Base-by-base conservation (phyloP, 805 yeast species). In the Candida jianshihensis region DNA sequence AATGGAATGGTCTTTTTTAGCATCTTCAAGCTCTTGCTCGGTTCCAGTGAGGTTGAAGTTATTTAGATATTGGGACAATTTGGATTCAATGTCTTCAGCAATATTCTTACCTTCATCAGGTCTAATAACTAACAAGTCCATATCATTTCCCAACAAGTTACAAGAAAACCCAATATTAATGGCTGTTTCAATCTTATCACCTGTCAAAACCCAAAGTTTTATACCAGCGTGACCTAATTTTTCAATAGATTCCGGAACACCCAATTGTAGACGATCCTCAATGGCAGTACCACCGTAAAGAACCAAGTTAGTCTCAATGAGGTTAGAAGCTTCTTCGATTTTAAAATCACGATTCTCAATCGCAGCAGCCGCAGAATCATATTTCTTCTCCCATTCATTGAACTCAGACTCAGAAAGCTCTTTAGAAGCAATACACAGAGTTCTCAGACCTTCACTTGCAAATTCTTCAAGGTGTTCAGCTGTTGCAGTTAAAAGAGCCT, bases 101-200 rank as follows among this genome's bases (percentile, higher is more conserved):
- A 62, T 63, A 1, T 29, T 24, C 9, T 16, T 18, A 18, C 19
- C 31, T 7, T 29, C 31, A 13, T 29, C 31, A 13, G 63, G 53
- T 12, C 71, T 63, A 31, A 92, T 62, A 14, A 88, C 61, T 12
- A 90, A 78, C 11, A 92, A 85, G 0, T 95, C 83, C 0, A 96
- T 87, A 54, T 83, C 92, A 52, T 92, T 97, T 51, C 89, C 84
- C 51, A 92, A 89, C 45, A 92, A 66, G 25, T 87, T 78, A 59
- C 98, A 92, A 5, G 98, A 84, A 53, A 88, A 85, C 1, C 97
- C 98, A 59, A 92, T 90, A 53, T 88, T 92, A 41, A 92, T 88
- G 2, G 99, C 99, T 0, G 99, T 92, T 60, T 92, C 99, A 41
- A 97, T 69, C 56, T 94, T 94, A 57, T 92, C 99, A 31, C 99